A percentile compares a stretch with the other conserved stretches of the same genome.
These are phyloP conservation scores for Daldinia loculata DNA, from an alignment of 495 filamentous ascomycete genomes.

Conservation along the genomic window DNA sequence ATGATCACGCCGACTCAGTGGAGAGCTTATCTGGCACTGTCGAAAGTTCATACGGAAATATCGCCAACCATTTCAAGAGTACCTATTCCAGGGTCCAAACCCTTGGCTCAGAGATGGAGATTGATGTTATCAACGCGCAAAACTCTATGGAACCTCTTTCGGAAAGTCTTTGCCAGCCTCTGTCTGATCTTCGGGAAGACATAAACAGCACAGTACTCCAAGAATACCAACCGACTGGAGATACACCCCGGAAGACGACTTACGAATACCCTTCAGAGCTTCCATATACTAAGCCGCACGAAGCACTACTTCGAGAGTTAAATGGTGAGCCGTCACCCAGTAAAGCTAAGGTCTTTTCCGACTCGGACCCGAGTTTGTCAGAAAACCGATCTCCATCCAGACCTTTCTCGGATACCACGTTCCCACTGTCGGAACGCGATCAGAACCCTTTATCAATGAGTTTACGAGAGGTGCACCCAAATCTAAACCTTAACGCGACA, in stretches of 20 bases:
- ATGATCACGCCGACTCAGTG: slow-evolving; percentile 69
- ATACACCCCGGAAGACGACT: slow-evolving; percentile 78
- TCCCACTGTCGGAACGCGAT: slow-evolving; percentile 26
- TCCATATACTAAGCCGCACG: slow-evolving; percentile 78
- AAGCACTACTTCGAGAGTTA: slow-evolving; percentile 68
- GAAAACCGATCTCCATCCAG: slow-evolving; percentile 43
- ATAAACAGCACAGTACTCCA: slow-evolving; percentile 68
- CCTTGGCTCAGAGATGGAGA: slow-evolving; percentile 69
- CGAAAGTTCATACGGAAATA: slow-evolving; percentile 71
- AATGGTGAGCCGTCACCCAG: slow-evolving; percentile 51
- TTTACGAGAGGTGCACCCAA: slow-evolving; percentile 58
- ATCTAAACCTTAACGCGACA: slow-evolving; percentile 52
- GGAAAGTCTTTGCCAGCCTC: slow-evolving; percentile 69
- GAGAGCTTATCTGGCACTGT: slow-evolving; percentile 68
- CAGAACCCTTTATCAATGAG: slow-evolving; percentile 43
- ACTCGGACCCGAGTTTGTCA: slow-evolving; percentile 39
- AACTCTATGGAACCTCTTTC: slow-evolving; percentile 66
- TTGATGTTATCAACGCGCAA: slow-evolving; percentile 61
- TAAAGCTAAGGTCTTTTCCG: slow-evolving; percentile 51
- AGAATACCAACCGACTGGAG: slow-evolving; percentile 84
- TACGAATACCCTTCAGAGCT: slow-evolving; percentile 81
- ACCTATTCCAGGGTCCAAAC: slow-evolving; percentile 68
- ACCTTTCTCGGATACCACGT: slow-evolving; percentile 24
- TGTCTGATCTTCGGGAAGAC: slow-evolving; percentile 70
- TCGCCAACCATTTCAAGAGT: slow-evolving; percentile 69